Evolutionary conservation across 176 grass and related monocot species (phyloP), one percentile per base, ranked within the genome.

Genomic region (Ampelocalamus luodianensis): DNA sequence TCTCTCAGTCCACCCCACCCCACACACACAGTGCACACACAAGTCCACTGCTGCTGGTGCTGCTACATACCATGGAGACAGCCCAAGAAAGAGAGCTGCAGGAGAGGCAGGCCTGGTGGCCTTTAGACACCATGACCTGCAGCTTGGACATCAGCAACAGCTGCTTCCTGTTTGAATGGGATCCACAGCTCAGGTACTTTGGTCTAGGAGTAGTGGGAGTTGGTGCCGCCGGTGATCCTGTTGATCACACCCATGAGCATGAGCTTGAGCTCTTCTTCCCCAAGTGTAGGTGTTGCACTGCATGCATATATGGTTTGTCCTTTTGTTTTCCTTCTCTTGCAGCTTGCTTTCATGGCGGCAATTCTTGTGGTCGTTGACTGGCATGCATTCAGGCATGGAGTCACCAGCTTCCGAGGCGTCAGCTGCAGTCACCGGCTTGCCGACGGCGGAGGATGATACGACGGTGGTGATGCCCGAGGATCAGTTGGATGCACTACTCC

Each of bases 71-170:
- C 72, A 81, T 86, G 84, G 69, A 86, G 23, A 92, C 81, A 76
- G 53, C 45, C 2, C 60, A 74, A 38, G 73, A 85, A 69, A 79
- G 60, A 62, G 78, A 82, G 34, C 69, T 83, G 68, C 89, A 84
- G 75, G 51, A 44, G 63, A 68, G 44, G 59, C 87, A 83, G 44
- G 42, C 78, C 36, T 71, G 85, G 79, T 83, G 83, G 60, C 80
- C 87, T 82, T 46, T 71, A 38, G 85, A 75, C 66, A 85, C 85
- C 85, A 95, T 87, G 83, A 76, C 88, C 27, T 86, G 78, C 71
- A 51, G 74, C 67, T 81, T 66, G 68, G 76, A 8, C 23, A 49
- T 29, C 84, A 60, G 22, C 67, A 37, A 13, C 67, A 55, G 80
- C 8, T 72, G 73, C 65, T 53, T 87, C 80, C 81, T 80, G 53